phyloP scores from a whole-genome alignment of 257 asterid species.

The Anisodus tanguticus region DNA sequence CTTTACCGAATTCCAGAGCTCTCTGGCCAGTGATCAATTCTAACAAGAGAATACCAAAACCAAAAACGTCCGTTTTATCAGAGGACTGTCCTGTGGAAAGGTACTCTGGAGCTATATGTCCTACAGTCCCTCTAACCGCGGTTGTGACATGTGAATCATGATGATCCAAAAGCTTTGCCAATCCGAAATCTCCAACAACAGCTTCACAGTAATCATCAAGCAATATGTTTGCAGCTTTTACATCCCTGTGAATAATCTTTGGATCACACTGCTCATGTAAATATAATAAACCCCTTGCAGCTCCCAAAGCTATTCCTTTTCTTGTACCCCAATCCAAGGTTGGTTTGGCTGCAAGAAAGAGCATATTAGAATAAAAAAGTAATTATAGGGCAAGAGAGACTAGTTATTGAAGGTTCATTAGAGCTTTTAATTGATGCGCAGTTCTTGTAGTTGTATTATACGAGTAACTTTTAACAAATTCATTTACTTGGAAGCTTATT shows the following conservation, averaged over 20 bases:
- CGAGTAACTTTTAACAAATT: background rate
- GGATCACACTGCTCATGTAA: constrained; percentile 96
- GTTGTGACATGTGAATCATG: constrained; percentile 87
- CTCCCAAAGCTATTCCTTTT: constrained; percentile 82
- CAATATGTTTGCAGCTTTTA: constrained; percentile 90
- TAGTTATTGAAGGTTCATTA: background rate
- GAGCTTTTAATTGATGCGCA: too few relatives aligned
- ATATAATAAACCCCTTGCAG: constrained; percentile 82
- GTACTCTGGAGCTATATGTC: constrained; percentile 93
- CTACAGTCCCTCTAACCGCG: constrained; percentile 97
- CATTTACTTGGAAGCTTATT: background rate
- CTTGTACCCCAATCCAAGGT: constrained; percentile 80
- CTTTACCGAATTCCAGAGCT: constrained; percentile 87
- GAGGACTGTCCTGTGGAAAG: constrained; percentile 94
- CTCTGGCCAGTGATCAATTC: constrained; percentile 90
- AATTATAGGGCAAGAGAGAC: too few relatives aligned
- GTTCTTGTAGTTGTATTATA: too few relatives aligned
- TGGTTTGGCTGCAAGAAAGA: constrained; percentile 61
- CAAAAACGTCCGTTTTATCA: constrained; percentile 90
- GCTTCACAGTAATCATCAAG: constrained; percentile 86
- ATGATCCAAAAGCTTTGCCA: constrained; percentile 92
- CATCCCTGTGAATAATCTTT: constrained; percentile 90
- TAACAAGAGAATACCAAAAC: constrained; percentile 83
- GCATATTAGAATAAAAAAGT: background rate
- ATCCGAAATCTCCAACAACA: constrained; percentile 91